These are phyloP conservation scores for Fusarium chaquense DNA, from an alignment of 2,329 filamentous ascomycete genomes.

Conservation along the genomic window DNA sequence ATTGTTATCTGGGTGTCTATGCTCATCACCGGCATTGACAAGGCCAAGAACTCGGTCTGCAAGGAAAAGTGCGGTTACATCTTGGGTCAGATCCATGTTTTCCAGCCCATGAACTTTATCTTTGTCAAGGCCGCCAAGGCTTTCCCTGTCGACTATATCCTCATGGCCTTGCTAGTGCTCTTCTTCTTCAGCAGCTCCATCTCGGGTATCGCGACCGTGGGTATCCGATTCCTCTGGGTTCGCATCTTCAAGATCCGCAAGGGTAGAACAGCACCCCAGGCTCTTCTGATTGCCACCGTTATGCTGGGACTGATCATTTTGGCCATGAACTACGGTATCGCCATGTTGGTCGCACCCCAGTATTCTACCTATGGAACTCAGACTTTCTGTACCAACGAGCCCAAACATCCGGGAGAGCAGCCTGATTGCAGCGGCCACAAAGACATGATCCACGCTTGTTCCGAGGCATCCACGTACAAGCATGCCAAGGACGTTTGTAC, in stretches of 20 bases:
- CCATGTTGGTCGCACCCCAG: slow-evolving; percentile 94
- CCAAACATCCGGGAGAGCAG: slow-evolving; percentile 70
- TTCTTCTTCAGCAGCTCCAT: slow-evolving; percentile 92
- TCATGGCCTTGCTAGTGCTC: slow-evolving; percentile 86
- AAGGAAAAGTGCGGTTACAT: slow-evolving; percentile 93
- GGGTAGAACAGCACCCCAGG: slow-evolving; percentile 90
- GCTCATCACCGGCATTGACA: slow-evolving; percentile 95
- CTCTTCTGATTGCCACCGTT: slow-evolving; percentile 88
- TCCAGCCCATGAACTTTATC: slow-evolving; percentile 94
- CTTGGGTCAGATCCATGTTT: slow-evolving; percentile 85
- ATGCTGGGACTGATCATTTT: slow-evolving; percentile 90
- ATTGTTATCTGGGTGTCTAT: slow-evolving; percentile 88
- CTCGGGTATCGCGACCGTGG: slow-evolving; percentile 84
- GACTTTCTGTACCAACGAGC: slow-evolving; percentile 85
- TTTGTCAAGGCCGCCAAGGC: slow-evolving; percentile 79
- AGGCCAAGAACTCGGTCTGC: slow-evolving; percentile 94
- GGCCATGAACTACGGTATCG: slow-evolving; percentile 91
- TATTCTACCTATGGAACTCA: slow-evolving; percentile 96
- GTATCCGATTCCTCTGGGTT: slow-evolving; percentile 97
- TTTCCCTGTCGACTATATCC: slow-evolving; percentile 91
- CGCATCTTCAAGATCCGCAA: slow-evolving; percentile 91
- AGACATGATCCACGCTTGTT: slow-evolving; percentile 83
- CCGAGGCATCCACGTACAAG: slow-evolving; percentile 77
- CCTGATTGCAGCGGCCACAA: slow-evolving; percentile 80
- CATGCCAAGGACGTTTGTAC: slow-evolving; percentile 87